Evolutionary conservation across 148 eudicot species (phyloP).

Genomic region (Gaultheria prostrata): DNA sequence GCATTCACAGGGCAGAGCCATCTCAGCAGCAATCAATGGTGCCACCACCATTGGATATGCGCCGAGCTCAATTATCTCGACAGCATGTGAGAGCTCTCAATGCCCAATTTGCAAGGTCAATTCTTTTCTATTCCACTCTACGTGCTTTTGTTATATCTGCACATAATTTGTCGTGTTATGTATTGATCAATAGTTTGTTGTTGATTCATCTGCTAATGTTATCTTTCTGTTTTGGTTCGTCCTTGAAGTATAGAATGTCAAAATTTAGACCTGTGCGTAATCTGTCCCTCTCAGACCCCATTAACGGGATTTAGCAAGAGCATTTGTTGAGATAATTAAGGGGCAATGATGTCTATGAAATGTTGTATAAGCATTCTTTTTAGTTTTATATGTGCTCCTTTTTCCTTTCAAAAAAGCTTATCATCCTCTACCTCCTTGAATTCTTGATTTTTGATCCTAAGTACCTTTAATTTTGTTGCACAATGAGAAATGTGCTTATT

Average conservation of each 20-base stretch:
- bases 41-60: slow-evolving; percentile 54
- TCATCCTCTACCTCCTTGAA: not conserved
- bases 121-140: slow-evolving; percentile 16
- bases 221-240: not conserved
- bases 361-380: not conserved
- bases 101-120: slow-evolving; percentile 86
- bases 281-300: not conserved
- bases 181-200: not conserved
- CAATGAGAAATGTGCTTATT: not conserved
- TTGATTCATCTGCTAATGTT: not conserved
- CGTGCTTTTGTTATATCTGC: not conserved
- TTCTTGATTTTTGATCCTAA: not conserved
- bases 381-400: not conserved
- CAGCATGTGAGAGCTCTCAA: slow-evolving; percentile 96
- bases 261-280: not conserved
- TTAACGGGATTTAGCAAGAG: not conserved
- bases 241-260: not conserved
- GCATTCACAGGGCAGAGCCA: slow-evolving; percentile 39
- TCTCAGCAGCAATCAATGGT: slow-evolving; percentile 38
- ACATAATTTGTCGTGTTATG: not conserved
- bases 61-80: slow-evolving; percentile 59
- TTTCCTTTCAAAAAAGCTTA: not conserved
- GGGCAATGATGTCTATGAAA: not conserved
- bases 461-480: not conserved
- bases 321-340: not conserved